Conservation (phyloP, 805 yeast genomes). For the Blastobotrys muscicola region DNA sequence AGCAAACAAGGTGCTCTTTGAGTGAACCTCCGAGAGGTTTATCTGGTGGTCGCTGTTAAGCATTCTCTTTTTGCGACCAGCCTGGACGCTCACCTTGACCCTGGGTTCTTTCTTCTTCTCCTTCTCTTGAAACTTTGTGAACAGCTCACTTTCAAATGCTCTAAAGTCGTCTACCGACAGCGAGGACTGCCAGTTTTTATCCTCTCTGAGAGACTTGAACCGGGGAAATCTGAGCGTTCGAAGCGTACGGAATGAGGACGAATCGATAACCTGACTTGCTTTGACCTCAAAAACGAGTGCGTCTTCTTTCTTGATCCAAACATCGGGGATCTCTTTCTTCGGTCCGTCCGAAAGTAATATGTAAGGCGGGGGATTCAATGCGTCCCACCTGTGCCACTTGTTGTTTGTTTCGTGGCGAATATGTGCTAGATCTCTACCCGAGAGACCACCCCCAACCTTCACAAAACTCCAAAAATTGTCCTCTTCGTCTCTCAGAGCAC, state of each 20-base stretch:
- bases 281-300: slow-evolving; percentile 76
- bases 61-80: slow-evolving; percentile 5
- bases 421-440: slow-evolving; percentile 47
- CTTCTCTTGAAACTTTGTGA: background rate
- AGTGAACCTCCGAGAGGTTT: slow-evolving; percentile 4
- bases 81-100: slow-evolving; percentile 17
- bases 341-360: slow-evolving; percentile 16
- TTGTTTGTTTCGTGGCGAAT: slow-evolving; percentile 50
- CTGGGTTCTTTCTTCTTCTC: slow-evolving; percentile 23
- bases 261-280: slow-evolving; percentile 59
- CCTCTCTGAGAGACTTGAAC: slow-evolving; percentile 56
- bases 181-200: slow-evolving; percentile 51
- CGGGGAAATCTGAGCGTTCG: slow-evolving; percentile 71
- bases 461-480: slow-evolving; percentile 57
- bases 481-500: slow-evolving; percentile 51
- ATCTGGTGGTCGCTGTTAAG: slow-evolving; percentile 1
- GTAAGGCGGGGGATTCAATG: slow-evolving; percentile 32
- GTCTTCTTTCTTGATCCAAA: slow-evolving; percentile 72
- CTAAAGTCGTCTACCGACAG: slow-evolving; percentile 46
- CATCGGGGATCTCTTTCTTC: slow-evolving; percentile 41
- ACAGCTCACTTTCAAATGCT: slow-evolving; percentile 14
- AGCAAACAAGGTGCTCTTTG: slow-evolving; percentile 13
- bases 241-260: slow-evolving; percentile 49
- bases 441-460: slow-evolving; percentile 76
- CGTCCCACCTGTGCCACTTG: slow-evolving; percentile 46